Conservation (phyloP, 75 land plant species). For the Larix kaempferi region DNA sequence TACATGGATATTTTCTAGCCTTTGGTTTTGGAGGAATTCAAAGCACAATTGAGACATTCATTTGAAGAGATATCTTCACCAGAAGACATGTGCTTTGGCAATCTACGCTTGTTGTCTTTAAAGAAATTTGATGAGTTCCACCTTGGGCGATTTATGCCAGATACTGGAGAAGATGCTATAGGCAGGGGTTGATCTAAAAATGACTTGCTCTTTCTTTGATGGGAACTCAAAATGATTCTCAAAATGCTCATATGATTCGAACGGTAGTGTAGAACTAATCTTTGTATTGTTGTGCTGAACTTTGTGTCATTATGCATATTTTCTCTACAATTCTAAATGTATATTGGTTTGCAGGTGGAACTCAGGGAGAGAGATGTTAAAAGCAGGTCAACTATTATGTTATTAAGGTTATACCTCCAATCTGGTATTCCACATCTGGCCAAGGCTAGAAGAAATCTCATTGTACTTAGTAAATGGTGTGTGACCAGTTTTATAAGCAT, state of each 20-base stretch:
- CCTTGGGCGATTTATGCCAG: slow-evolving; percentile 62
- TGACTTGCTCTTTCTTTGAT: slow-evolving; percentile 81
- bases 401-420: no score
- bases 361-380: no score
- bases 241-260: slow-evolving; percentile 72
- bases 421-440: no score
- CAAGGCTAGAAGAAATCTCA: no score
- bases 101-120: slow-evolving; percentile 59
- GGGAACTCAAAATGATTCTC: slow-evolving; percentile 50
- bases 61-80: slow-evolving; percentile 47
- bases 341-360: no score
- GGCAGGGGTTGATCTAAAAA: slow-evolving; percentile 58
- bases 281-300: no score
- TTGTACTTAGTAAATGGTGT: slow-evolving; percentile 76
- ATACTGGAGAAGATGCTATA: slow-evolving; percentile 40
- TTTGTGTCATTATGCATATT: neutral
- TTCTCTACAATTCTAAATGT: no score
- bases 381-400: no score
- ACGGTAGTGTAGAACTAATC: slow-evolving; percentile 47
- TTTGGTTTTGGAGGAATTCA: slow-evolving; percentile 89
- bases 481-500: slow-evolving; percentile 75
- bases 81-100: slow-evolving; percentile 63
- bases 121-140: slow-evolving; percentile 92
- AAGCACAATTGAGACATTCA: slow-evolving; percentile 73
- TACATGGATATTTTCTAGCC: slow-evolving; percentile 84